Percentiles rank a stretch among this genome's conserved stretches.
These are phyloP conservation scores for Paralagenidium karlingii DNA, from an alignment of 352 stramenopile species.

Conservation along the genomic window DNA sequence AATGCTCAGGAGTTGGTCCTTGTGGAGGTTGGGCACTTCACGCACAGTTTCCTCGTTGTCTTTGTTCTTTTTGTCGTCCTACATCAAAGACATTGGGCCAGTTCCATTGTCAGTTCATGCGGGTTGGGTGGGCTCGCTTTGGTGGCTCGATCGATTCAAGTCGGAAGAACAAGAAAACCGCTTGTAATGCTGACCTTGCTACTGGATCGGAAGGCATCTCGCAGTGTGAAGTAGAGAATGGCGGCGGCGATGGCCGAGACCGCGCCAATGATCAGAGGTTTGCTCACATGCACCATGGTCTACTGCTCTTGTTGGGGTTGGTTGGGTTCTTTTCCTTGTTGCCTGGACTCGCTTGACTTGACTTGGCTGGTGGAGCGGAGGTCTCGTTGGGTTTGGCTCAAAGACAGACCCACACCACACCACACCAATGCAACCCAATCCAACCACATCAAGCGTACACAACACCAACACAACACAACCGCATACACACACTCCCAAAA, in stretches of 20 bases:
- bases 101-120: neutral
- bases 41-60: constrained; percentile 43
- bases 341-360: too few relatives aligned
- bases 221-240: constrained; percentile 39
- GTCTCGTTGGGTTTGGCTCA: too few relatives aligned
- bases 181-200: neutral
- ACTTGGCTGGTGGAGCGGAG: too few relatives aligned
- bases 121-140: neutral
- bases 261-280: constrained; percentile 63
- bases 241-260: constrained; percentile 47
- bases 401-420: too few relatives aligned
- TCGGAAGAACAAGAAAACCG: neutral
- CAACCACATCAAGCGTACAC: too few relatives aligned
- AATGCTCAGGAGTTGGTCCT: constrained; percentile 80
- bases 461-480: too few relatives aligned
- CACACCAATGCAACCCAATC: too few relatives aligned
- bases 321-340: too few relatives aligned
- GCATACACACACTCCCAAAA: too few relatives aligned
- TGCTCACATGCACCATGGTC: constrained; percentile 70
- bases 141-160: neutral
- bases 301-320: too few relatives aligned
- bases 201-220: neutral
- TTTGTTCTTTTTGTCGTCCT: constrained; percentile 37
- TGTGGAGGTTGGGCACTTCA: constrained; percentile 74
- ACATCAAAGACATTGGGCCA: too few relatives aligned